Percentiles rank a stretch among this genome's conserved stretches.
These are phyloP conservation scores for Paxillus rubicundulus DNA, from an alignment of 768 basidiomycete genomes.

Conservation along the genomic window DNA sequence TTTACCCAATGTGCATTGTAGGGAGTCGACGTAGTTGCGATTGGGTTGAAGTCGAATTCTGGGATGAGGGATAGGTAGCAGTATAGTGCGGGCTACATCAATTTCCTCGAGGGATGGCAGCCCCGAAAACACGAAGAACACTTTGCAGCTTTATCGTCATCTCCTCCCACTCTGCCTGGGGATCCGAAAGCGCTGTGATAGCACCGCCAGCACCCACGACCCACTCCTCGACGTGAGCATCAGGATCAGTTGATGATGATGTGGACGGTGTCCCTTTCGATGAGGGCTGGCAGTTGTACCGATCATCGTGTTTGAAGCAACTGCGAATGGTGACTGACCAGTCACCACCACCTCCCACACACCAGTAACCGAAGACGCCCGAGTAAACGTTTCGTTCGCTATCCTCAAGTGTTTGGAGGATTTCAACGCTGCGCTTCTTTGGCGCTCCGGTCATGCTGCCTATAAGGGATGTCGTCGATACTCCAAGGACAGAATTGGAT, in stretches of 20 bases:
- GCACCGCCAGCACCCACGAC: slow-evolving; percentile 91
- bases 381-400: slow-evolving; percentile 80
- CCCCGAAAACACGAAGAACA: slow-evolving; percentile 64
- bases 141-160: slow-evolving; percentile 85
- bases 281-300: slow-evolving; percentile 10
- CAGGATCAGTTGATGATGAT: slow-evolving; percentile 10
- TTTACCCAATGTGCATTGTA: too few relatives aligned
- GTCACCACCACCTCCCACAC: slow-evolving; percentile 83
- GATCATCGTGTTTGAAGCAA: slow-evolving; percentile 71
- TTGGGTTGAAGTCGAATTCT: slow-evolving; percentile 36
- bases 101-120: slow-evolving; percentile 22
- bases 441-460: slow-evolving; percentile 98
- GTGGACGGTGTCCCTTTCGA: slow-evolving; percentile 5
- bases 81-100: slow-evolving; percentile 2
- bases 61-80: neutral
- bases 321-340: slow-evolving; percentile 95
- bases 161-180: slow-evolving; percentile 90
- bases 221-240: slow-evolving; percentile 53
- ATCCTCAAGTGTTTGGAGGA: slow-evolving; percentile 77
- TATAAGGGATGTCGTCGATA: slow-evolving; percentile 28
- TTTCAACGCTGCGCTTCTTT: slow-evolving; percentile 90
- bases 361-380: slow-evolving; percentile 94
- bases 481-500: neutral
- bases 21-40: too few relatives aligned
- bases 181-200: slow-evolving; percentile 88